Evolutionary conservation across 305 asterid species (phyloP).

Genomic region (Vinca major): DNA sequence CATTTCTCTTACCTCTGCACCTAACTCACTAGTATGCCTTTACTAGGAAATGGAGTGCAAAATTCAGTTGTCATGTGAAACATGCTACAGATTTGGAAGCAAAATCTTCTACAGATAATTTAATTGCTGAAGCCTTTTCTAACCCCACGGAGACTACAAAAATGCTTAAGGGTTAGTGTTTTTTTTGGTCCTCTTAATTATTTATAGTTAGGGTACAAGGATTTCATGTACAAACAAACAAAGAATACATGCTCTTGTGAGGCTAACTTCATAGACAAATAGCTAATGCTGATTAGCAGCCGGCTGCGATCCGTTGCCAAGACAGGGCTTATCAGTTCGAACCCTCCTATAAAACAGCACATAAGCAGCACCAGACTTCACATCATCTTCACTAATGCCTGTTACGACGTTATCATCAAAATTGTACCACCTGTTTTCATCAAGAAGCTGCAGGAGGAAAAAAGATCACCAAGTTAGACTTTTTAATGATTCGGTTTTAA

Average conservation of each 20-base stretch:
- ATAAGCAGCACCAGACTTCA: conserved; percentile 85
- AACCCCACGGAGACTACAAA: conserved; percentile 16
- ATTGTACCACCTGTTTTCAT: conserved; percentile 92
- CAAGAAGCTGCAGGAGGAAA: conserved; percentile 57
- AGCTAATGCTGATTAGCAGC: conserved; percentile 20
- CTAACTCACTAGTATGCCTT: neutral
- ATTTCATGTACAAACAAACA: conserved; percentile 12
- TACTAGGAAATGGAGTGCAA: neutral
- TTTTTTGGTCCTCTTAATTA: conserved; percentile 1
- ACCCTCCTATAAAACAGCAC: conserved; percentile 90
- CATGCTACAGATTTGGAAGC: neutral
- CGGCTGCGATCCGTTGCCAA: conserved; percentile 46
- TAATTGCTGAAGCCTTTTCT: conserved; percentile 7
- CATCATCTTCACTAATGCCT: conserved; percentile 77
- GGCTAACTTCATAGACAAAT: conserved; percentile 3
- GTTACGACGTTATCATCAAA: conserved; percentile 92
- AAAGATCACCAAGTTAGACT: neutral
- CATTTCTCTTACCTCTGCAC: neutral
- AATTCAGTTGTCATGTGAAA: neutral
- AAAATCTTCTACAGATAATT: conserved; percentile 2
- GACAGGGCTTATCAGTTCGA: conserved; percentile 47
- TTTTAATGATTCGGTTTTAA: no score
- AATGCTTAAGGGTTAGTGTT: conserved; percentile 10
- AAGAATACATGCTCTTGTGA: neutral
- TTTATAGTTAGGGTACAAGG: neutral